Evolutionary conservation across 257 asterid species (phyloP).

Genomic region (Leptodermis oblonga): DNA sequence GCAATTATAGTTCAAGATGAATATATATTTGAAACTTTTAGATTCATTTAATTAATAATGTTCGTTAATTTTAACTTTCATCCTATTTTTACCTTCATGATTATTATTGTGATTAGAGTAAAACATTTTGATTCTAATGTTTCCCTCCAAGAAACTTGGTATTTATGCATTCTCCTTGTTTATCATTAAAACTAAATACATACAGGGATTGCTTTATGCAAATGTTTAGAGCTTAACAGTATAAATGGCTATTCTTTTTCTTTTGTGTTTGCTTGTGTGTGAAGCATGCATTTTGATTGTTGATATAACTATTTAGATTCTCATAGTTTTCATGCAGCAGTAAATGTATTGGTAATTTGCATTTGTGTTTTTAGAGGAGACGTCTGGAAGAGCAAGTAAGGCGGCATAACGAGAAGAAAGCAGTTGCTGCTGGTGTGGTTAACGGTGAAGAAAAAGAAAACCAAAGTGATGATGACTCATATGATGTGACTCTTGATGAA

Average conservation of each 20-base stretch:
- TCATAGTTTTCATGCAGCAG: background rate
- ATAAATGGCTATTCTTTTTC: background rate
- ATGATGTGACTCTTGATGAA: constrained; percentile 83
- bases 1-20: background rate
- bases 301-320: background rate
- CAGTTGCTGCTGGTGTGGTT: constrained; percentile 27
- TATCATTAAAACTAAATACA: no score
- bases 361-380: constrained; percentile 53
- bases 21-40: no score
- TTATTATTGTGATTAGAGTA: no score
- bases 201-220: no score
- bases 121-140: no score
- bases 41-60: no score
- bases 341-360: constrained; percentile 14
- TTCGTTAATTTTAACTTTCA: no score
- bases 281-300: background rate
- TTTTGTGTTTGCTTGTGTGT: no score
- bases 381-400: constrained; percentile 95
- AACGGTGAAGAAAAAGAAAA: constrained; percentile 28
- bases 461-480: constrained; percentile 53
- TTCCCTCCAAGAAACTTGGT: no score
- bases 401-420: constrained; percentile 69
- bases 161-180: no score
- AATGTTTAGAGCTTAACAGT: no score
- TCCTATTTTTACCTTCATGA: no score